Evolutionary conservation across 306 rosid species (phyloP).

Genomic region (Glycine tomentella): DNA sequence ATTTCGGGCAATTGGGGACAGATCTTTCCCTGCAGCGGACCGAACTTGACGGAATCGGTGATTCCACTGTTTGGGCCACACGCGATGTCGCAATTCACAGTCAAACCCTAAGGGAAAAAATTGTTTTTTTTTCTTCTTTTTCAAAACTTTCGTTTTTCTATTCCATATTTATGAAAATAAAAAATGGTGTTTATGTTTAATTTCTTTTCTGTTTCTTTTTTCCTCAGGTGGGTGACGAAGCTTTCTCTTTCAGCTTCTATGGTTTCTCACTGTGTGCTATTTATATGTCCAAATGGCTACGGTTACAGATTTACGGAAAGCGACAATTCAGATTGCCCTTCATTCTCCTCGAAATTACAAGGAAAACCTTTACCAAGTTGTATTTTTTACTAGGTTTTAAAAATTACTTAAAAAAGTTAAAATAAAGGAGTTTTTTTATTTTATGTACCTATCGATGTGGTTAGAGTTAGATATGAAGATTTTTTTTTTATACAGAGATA

Average conservation of each 20-base stretch:
- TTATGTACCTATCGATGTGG: too few relatives aligned
- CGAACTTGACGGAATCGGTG: constrained; percentile 72
- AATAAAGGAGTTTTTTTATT: too few relatives aligned
- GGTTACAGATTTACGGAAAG: background rate
- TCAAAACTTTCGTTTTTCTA: constrained; percentile 3
- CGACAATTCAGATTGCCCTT: too few relatives aligned
- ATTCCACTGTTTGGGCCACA: constrained; percentile 55
- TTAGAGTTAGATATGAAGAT: too few relatives aligned
- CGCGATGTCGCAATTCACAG: constrained; percentile 61
- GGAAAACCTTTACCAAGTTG: too few relatives aligned
- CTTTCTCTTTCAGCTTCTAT: constrained; percentile 16
- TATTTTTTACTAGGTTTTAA: too few relatives aligned
- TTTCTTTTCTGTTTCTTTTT: too few relatives aligned
- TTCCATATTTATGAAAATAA: constrained; percentile 14
- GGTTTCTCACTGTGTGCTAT: background rate
- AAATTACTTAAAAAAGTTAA: too few relatives aligned
- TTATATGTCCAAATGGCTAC: constrained; percentile 34
- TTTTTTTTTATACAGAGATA: too few relatives aligned
- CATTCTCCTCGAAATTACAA: too few relatives aligned
- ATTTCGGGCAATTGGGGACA: constrained; percentile 57
- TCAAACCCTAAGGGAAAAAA: constrained; percentile 64
- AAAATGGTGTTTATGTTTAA: constrained; percentile 9
- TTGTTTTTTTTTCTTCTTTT: background rate
- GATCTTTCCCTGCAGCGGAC: constrained; percentile 58
- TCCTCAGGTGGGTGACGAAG: constrained; percentile 39